A percentile compares a stretch with the other conserved stretches of the same genome.
Evolutionary conservation across 176 grass and related monocot species (phyloP).

Genomic region (Zizania latifolia): DNA sequence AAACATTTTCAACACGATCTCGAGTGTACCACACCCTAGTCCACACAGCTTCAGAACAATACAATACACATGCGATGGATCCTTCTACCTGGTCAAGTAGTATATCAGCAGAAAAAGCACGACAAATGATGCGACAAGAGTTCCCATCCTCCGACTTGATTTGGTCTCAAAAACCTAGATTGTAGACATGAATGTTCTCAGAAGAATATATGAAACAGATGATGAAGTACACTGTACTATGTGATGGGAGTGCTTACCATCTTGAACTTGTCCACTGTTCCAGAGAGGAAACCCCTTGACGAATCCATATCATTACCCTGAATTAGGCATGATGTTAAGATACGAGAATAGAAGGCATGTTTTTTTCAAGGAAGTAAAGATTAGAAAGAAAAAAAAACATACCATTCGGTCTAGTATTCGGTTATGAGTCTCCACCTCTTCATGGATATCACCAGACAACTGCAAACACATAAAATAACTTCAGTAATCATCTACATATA

Average conservation of each 20-base stretch:
- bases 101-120: constrained; percentile 78
- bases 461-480: constrained; percentile 33
- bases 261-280: constrained; percentile 93
- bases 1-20: constrained; percentile 12
- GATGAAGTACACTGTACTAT: neutral
- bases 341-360: neutral
- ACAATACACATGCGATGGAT: neutral
- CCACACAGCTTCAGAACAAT: neutral
- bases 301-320: constrained; percentile 95
- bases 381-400: neutral
- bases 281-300: constrained; percentile 90
- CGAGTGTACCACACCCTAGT: neutral
- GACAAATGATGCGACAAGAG: constrained; percentile 75
- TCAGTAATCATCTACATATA: neutral
- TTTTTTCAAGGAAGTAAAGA: neutral
- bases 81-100: constrained; percentile 72
- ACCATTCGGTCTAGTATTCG: constrained; percentile 81
- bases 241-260: constrained; percentile 31
- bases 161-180: constrained; percentile 79
- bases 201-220: neutral
- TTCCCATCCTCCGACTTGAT: constrained; percentile 85
- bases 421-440: constrained; percentile 86
- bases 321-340: constrained; percentile 3
- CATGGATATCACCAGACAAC: constrained; percentile 93
- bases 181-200: neutral